A percentile compares a stretch with the other conserved stretches of the same genome.
phyloP scores from a whole-genome alignment of 345 rosid genomes.

The Gossypium australe region DNA sequence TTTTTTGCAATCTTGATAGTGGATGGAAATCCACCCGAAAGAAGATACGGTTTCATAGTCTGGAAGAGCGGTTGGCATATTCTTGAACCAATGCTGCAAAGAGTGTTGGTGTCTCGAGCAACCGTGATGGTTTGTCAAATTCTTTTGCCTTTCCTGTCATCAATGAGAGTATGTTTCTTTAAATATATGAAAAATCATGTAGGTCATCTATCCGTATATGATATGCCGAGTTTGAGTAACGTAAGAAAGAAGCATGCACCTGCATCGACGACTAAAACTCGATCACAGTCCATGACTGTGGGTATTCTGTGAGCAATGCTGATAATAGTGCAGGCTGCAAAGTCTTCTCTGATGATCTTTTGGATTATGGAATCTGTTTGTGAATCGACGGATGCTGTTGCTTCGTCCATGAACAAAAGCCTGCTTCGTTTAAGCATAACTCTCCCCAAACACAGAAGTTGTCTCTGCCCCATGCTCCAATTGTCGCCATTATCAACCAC shows the following conservation, averaged over 20 bases:
- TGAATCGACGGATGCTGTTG: slow-evolving; percentile 94
- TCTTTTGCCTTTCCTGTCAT: slow-evolving; percentile 72
- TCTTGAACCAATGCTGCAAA: slow-evolving; percentile 89
- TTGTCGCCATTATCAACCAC: slow-evolving; percentile 94
- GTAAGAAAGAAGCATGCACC: slow-evolving; percentile 29
- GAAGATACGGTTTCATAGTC: slow-evolving; percentile 26
- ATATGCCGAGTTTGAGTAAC: too few relatives aligned
- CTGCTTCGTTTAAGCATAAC: slow-evolving; percentile 83
- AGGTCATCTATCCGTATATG: not conserved
- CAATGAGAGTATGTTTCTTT: not conserved
- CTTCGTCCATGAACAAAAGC: slow-evolving; percentile 86
- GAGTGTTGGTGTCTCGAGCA: slow-evolving; percentile 64
- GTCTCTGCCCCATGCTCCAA: slow-evolving; percentile 99
- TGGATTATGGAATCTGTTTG: slow-evolving; percentile 85
- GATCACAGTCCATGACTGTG: slow-evolving; percentile 92
- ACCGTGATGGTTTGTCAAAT: slow-evolving; percentile 63
- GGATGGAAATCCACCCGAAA: not conserved
- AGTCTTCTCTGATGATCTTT: slow-evolving; percentile 85
- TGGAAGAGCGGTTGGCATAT: slow-evolving; percentile 78
- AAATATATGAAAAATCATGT: not conserved
- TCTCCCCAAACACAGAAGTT: slow-evolving; percentile 84
- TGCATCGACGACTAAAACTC: slow-evolving; percentile 82
- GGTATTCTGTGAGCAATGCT: slow-evolving; percentile 98
- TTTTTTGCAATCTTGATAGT: not conserved
- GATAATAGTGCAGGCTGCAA: slow-evolving; percentile 71